Conservation (phyloP, 2,329 filamentous ascomycete genomes). For the Neobulgaria alba region DNA sequence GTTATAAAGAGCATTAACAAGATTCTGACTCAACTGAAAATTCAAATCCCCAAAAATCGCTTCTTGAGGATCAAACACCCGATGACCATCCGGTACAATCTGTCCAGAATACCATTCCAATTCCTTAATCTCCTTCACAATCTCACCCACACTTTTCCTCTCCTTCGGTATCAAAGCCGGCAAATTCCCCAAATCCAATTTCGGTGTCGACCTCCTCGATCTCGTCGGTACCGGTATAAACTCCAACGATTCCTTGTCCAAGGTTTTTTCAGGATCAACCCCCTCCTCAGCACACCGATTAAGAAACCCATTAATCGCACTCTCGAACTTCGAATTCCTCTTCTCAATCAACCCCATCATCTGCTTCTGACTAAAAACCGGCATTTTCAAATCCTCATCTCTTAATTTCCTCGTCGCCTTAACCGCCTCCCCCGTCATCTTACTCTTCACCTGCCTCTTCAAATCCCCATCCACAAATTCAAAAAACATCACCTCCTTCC, state of each 20-base stretch:
- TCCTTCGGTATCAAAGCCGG: slow-evolving; percentile 71
- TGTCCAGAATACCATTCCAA: slow-evolving; percentile 85
- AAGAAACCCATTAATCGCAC: slow-evolving; percentile 69
- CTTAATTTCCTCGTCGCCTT: slow-evolving; percentile 59
- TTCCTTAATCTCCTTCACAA: slow-evolving; percentile 73
- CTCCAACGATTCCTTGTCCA: slow-evolving; percentile 49
- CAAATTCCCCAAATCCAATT: slow-evolving; percentile 36
- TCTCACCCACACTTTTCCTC: slow-evolving; percentile 72
- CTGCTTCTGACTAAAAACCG: slow-evolving; percentile 86
- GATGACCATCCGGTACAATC: slow-evolving; percentile 86
- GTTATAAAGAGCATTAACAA: slow-evolving; percentile 96
- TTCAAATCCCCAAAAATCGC: slow-evolving; percentile 74
- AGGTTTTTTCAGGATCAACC: slow-evolving; percentile 56
- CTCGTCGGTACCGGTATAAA: slow-evolving; percentile 55
- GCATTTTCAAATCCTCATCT: slow-evolving; percentile 81
- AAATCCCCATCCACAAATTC: slow-evolving; percentile 90
- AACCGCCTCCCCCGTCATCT: slow-evolving; percentile 64
- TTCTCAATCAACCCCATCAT: slow-evolving; percentile 86
- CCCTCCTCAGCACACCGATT: slow-evolving; percentile 59
- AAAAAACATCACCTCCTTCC: slow-evolving; percentile 71
- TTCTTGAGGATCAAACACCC: slow-evolving; percentile 80
- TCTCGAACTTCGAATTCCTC: slow-evolving; percentile 73
- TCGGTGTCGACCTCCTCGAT: slow-evolving; percentile 31
- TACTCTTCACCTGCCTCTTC: slow-evolving; percentile 66
- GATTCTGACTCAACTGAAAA: slow-evolving; percentile 77